Evolutionary conservation across 306 rosid genomes (phyloP).

Genomic region (Quercus suber): DNA sequence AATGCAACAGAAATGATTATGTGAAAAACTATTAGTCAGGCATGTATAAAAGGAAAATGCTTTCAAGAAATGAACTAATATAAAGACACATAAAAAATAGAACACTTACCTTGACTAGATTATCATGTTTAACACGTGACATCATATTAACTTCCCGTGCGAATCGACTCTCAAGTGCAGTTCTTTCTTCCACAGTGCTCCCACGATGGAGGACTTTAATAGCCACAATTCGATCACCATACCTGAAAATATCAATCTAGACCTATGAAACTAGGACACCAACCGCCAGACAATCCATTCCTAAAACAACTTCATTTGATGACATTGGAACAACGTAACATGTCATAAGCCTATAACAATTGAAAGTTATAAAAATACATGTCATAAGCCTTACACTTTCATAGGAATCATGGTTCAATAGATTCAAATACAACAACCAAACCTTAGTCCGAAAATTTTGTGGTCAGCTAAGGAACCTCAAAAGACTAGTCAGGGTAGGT

Average conservation of each 20-base stretch:
- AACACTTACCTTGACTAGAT: conserved; percentile 83
- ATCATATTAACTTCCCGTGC: conserved; percentile 94
- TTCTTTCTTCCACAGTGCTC: conserved; percentile 72
- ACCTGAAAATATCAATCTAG: conserved; percentile 56
- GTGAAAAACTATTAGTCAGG: background rate
- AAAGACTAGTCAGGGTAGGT: too few species aligned
- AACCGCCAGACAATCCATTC: conserved; percentile 23
- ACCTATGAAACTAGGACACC: conserved; percentile 27
- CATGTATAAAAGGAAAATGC: conserved; percentile 4
- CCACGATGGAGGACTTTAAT: conserved; percentile 88
- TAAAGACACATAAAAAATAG: background rate
- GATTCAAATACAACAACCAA: conserved; percentile 8
- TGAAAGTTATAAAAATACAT: background rate
- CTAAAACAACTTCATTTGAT: background rate
- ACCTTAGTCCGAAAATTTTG: too few species aligned
- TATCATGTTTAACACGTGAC: conserved; percentile 91
- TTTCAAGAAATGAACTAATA: background rate
- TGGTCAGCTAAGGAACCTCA: too few species aligned
- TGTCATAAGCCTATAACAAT: background rate
- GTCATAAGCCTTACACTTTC: background rate
- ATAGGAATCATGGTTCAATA: background rate
- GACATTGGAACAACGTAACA: background rate
- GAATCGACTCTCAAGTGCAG: conserved; percentile 82
- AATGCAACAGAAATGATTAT: background rate
- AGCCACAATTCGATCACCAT: conserved; percentile 75